These are phyloP conservation scores for Serpula lacrymans DNA, from an alignment of 768 basidiomycete genomes.

Conservation along the genomic window DNA sequence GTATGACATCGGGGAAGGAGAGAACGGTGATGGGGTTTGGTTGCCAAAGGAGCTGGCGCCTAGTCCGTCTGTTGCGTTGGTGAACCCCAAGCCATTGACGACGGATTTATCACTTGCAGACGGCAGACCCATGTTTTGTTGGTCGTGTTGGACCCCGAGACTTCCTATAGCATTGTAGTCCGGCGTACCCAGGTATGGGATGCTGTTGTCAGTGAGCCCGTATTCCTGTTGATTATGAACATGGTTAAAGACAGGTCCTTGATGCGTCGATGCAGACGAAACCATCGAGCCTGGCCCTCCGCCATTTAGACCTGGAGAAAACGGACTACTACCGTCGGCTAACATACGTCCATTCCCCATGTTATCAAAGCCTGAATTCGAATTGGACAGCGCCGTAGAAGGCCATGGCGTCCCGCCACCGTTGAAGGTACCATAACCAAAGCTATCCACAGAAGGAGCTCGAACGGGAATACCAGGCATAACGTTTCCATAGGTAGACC, in stretches of 20 bases:
- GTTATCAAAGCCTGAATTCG: conserved; percentile 9
- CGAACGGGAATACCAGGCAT: conserved; percentile 27
- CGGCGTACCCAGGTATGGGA: conserved; percentile 16
- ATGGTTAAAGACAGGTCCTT: conserved; percentile 21
- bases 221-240: conserved; percentile 22
- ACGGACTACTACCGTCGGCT: too few relatives aligned
- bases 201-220: background rate
- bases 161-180: conserved; percentile 19
- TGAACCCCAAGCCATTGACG: conserved; percentile 12
- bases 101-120: conserved; percentile 20
- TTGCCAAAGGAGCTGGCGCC: conserved; percentile 17
- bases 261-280: conserved; percentile 15
- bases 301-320: conserved; percentile 22
- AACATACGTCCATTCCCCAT: conserved; percentile 15
- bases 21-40: conserved; percentile 10
- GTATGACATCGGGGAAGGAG: conserved; percentile 21
- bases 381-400: conserved; percentile 16
- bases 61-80: conserved; percentile 13
- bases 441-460: conserved; percentile 35
- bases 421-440: conserved; percentile 34
- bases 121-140: conserved; percentile 18
- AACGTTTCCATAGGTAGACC: conserved; percentile 30
- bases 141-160: conserved; percentile 18
- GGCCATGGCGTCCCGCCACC: conserved; percentile 35
- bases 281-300: conserved; percentile 15